These are phyloP conservation scores for Ananas comosus DNA, from an alignment of 176 grass and related monocot species.

Conservation along the genomic window DNA sequence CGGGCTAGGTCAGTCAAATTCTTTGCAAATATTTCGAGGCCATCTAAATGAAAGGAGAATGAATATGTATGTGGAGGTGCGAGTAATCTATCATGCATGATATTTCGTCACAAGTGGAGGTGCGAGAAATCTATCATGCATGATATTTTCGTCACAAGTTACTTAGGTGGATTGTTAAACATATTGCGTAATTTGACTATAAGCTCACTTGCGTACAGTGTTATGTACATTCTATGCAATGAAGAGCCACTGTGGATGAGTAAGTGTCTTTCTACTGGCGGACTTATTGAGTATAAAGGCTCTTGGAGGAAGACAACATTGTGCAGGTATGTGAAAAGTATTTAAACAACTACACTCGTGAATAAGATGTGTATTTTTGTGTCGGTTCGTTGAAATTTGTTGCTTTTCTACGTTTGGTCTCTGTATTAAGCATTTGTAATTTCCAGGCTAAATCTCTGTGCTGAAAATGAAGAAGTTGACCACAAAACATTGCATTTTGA, in stretches of 20 bases:
- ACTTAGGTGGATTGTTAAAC: neutral
- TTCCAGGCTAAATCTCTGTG: conserved; percentile 57
- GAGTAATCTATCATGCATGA: no score
- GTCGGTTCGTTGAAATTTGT: neutral
- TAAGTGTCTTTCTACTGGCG: conserved; percentile 75
- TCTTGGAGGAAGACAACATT: conserved; percentile 78
- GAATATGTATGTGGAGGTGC: no score
- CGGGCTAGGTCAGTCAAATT: no score
- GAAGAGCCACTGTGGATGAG: conserved; percentile 98
- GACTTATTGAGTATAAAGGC: conserved; percentile 65
- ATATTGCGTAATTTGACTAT: neutral
- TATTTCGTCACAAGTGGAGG: neutral
- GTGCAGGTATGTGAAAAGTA: conserved; percentile 33
- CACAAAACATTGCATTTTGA: conserved; percentile 62
- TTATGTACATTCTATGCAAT: conserved; percentile 96
- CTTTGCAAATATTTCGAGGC: no score
- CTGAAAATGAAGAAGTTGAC: conserved; percentile 28
- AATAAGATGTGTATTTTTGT: neutral
- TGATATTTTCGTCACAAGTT: neutral
- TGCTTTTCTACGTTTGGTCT: neutral
- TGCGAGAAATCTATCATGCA: no score
- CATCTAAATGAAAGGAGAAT: no score
- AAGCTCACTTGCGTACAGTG: conserved; percentile 32
- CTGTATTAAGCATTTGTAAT: conserved; percentile 21
- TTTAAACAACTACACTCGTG: neutral